Conservation (phyloP, 1,139 yeast species). For the Pichiaceae sp. region DNA sequence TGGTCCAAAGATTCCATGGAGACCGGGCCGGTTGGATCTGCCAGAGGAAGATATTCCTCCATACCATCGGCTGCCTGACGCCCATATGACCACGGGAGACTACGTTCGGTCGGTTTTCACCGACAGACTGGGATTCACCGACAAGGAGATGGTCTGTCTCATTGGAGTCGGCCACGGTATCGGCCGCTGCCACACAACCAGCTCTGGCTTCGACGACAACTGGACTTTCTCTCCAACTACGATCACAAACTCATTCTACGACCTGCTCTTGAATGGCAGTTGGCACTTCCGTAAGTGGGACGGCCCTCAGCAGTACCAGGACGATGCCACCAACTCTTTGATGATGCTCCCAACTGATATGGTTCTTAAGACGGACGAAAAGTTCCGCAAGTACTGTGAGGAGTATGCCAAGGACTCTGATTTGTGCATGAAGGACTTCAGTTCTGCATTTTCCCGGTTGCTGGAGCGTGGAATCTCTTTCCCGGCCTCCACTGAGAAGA, state of each 20-base stretch:
- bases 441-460: conserved; percentile 43
- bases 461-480: conserved; percentile 52
- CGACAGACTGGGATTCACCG: conserved; percentile 67
- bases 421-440: conserved; percentile 43
- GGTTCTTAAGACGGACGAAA: conserved; percentile 41
- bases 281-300: conserved; percentile 77
- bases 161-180: conserved; percentile 78
- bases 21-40: conserved; percentile 67
- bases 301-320: conserved; percentile 71
- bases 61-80: conserved; percentile 79
- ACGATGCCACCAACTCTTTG: conserved; percentile 56
- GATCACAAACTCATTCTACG: conserved; percentile 78
- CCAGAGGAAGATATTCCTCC: conserved; percentile 44
- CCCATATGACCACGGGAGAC: conserved; percentile 49
- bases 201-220: conserved; percentile 82
- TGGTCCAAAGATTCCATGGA: conserved; percentile 84
- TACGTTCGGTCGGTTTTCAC: conserved; percentile 62
- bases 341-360: conserved; percentile 67
- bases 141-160: conserved; percentile 77
- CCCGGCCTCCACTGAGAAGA: conserved; percentile 37
- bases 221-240: conserved; percentile 89
- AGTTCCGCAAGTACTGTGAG: conserved; percentile 41
- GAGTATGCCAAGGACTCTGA: conserved; percentile 47
- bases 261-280: conserved; percentile 57
- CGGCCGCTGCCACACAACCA: conserved; percentile 63